Evolutionary conservation across 257 asterid genomes (phyloP), one percentile per base, ranked within the genome.

Genomic region (Salvia hispanica): DNA sequence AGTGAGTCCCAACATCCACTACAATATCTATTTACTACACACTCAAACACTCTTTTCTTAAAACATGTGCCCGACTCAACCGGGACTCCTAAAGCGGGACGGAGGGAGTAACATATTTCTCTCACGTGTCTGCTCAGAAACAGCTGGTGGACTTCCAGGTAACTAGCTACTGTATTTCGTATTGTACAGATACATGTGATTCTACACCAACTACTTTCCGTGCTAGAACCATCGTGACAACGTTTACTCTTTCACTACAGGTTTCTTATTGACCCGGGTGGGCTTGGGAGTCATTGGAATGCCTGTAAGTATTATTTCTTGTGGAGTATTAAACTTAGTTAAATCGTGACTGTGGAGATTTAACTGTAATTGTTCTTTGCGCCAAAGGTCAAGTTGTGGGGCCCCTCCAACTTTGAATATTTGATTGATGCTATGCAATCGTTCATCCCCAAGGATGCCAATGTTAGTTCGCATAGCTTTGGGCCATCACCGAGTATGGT

Each of bases 91-190:
- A n/a, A n/a, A n/a, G n/a, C n/a, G n/a, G n/a, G n/a, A n/a, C n/a
- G n/a, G n/a, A n/a, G n/a, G n/a, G n/a, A n/a, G n/a, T n/a, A n/a
- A 93, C 83, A 84, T 93, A 76, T 91, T 87, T 80, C 86, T 94
- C 54, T 88, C 99, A 9, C 96, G 96, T 33, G 99, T 91, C 39
- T 87, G 97, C 86, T 88, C 99, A 14, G 97, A 91, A 87, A 94
- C 99, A 74, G 91, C 97, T 33, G 97, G 99, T 73, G 99, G 99
- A 61, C 96, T 90, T 73, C 97, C 98, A 70, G 98, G 97, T 90
- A 66, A 36, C 71, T 90, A 66, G 28, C 71, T n/a, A n/a, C 13
- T 40, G 8, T 58, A 3, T 47, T 40, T 43, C 33, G 43, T 64
- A 65, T 9, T 28, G 12, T 64, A 37, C 43, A 58, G 13, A 28